Percentiles rank a stretch among this genome's conserved stretches.
phyloP scores from a whole-genome alignment of 2,329 filamentous ascomycete genomes.

The Pyrenochaeta sp. region DNA sequence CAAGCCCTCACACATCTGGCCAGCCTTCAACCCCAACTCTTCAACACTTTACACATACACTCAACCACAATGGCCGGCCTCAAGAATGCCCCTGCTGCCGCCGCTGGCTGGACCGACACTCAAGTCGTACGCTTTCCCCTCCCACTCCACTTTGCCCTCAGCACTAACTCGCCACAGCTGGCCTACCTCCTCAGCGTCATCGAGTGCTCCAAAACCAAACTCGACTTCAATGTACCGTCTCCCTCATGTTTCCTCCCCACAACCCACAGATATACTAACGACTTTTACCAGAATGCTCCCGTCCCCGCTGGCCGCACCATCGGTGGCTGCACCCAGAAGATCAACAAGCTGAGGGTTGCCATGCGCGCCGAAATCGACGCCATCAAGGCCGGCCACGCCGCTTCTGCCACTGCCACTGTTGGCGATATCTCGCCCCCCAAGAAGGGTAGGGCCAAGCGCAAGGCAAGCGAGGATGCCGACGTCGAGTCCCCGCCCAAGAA shows the following conservation, averaged over 20 bases:
- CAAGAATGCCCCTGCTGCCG: too few species aligned
- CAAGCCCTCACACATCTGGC: too few species aligned
- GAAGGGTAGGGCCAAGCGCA: slow-evolving; percentile 25
- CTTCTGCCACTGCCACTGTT: background rate
- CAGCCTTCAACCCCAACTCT: too few species aligned
- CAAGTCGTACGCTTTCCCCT: too few species aligned
- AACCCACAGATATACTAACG: background rate
- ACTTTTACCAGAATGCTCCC: slow-evolving; percentile 20
- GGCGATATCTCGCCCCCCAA: slow-evolving; percentile 14
- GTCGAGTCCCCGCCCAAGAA: slow-evolving; percentile 11
- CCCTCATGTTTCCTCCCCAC: background rate
- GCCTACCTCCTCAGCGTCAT: slow-evolving; percentile 16
- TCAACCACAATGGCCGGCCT: too few species aligned
- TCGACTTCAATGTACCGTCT: slow-evolving; percentile 22
- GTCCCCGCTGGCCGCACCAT: slow-evolving; percentile 25
- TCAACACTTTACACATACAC: too few species aligned
- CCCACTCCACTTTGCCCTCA: too few species aligned
- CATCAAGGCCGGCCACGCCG: slow-evolving; percentile 16
- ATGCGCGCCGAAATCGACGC: slow-evolving; percentile 22
- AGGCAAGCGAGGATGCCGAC: slow-evolving; percentile 9
- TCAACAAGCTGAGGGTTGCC: slow-evolving; percentile 18
- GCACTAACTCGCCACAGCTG: slow-evolving; percentile 18
- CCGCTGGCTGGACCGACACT: too few species aligned
- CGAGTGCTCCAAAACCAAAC: slow-evolving; percentile 8
- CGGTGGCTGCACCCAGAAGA: slow-evolving; percentile 29